These are phyloP conservation scores for Yamadazyma paraphyllophila DNA, from an alignment of 805 yeast species.

Conservation along the genomic window DNA sequence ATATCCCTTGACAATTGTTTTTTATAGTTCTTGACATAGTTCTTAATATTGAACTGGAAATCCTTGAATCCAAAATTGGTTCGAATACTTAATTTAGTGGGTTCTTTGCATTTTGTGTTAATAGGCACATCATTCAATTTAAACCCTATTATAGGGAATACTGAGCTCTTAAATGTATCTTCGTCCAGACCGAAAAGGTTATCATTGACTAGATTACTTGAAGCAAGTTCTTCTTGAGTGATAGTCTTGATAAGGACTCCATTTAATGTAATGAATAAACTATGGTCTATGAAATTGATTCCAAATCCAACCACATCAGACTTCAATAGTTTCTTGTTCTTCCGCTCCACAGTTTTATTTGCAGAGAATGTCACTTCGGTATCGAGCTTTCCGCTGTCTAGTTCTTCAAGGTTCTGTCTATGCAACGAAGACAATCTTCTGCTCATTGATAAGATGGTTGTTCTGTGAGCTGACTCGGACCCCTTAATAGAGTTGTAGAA, in stretches of 20 bases:
- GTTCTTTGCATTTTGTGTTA: conserved; percentile 16
- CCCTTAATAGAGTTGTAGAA: conserved; percentile 38
- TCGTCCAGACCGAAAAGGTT: conserved; percentile 18
- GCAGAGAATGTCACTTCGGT: conserved; percentile 37
- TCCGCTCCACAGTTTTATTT: conserved; percentile 8
- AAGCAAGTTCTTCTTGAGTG: conserved; percentile 22
- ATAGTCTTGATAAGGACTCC: conserved; percentile 50
- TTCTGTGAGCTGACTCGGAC: conserved; percentile 27
- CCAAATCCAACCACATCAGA: conserved; percentile 82
- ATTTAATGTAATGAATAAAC: conserved; percentile 77
- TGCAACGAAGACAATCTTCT: conserved; percentile 33
- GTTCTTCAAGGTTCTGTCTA: conserved; percentile 24
- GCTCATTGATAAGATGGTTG: conserved; percentile 34
- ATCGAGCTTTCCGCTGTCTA: conserved; percentile 33
- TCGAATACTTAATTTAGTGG: conserved; percentile 26
- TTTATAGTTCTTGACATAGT: conserved; percentile 50
- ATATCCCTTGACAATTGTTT: conserved; percentile 21
- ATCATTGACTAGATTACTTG: conserved; percentile 19
- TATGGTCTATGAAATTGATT: conserved; percentile 59
- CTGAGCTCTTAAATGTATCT: conserved; percentile 27
- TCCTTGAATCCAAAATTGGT: conserved; percentile 59
- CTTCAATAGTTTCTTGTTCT: conserved; percentile 14
- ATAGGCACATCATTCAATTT: conserved; percentile 32
- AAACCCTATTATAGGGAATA: conserved; percentile 37
- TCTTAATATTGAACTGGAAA: conserved; percentile 60